phyloP scores from a whole-genome alignment of 179 eudicot genomes.

The Sideroxylon spinosum region DNA sequence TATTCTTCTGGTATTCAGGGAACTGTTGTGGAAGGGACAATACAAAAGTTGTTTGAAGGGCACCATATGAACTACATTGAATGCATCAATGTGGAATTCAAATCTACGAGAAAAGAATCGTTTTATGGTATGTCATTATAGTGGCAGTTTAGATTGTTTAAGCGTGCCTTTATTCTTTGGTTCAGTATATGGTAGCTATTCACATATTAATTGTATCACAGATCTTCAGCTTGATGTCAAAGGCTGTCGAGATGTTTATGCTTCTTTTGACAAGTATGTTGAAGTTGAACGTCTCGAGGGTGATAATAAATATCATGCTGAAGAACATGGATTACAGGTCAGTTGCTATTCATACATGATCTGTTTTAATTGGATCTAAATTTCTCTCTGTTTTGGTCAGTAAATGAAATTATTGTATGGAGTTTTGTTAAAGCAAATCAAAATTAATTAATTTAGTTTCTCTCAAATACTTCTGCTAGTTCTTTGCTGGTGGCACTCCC shows the following conservation, averaged over 20 bases:
- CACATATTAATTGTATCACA: slow-evolving; percentile 15
- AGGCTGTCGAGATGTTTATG: slow-evolving; percentile 81
- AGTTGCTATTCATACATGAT: background rate
- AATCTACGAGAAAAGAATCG: slow-evolving; percentile 79
- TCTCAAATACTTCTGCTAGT: no score
- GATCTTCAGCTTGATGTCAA: slow-evolving; percentile 92
- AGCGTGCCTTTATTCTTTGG: no score
- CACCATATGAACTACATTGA: slow-evolving; percentile 88
- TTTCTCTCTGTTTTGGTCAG: no score
- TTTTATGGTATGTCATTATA: slow-evolving; percentile 50
- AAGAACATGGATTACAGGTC: slow-evolving; percentile 73
- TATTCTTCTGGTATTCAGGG: slow-evolving; percentile 44
- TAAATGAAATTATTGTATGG: no score
- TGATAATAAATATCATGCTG: slow-evolving; percentile 82
- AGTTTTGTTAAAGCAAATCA: no score
- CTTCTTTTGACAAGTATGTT: slow-evolving; percentile 88
- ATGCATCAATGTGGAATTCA: slow-evolving; percentile 80
- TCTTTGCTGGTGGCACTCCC: no score
- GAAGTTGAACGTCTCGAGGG: slow-evolving; percentile 83
- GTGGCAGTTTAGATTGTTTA: no score
- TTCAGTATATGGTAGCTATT: no score
- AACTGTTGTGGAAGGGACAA: slow-evolving; percentile 85
- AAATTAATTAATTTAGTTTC: no score
- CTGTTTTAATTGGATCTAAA: no score
- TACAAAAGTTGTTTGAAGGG: slow-evolving; percentile 80